Evolutionary conservation across 352 stramenopile species (phyloP).

Genomic region (Pseudoperonospora humuli): DNA sequence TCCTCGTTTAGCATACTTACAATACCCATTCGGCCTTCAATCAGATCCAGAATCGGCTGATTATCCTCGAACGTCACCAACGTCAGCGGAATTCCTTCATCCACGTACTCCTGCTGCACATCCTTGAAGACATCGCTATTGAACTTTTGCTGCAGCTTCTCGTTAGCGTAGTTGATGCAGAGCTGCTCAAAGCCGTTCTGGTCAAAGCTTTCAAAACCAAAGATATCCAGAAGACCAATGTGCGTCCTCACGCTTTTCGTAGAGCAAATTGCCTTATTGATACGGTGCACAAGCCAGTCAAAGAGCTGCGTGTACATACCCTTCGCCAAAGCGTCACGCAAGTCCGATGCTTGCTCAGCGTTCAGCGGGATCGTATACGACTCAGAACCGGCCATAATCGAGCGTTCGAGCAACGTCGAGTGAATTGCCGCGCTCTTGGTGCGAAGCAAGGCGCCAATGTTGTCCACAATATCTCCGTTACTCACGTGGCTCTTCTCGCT

Average conservation of each 20-base stretch:
- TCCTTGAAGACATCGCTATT: conserved; percentile 93
- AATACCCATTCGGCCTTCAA: conserved; percentile 86
- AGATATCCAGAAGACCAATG: conserved; percentile 94
- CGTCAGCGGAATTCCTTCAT: conserved; percentile 84
- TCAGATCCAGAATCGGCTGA: conserved; percentile 85
- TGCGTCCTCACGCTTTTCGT: conserved; percentile 65
- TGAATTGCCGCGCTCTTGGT: conserved; percentile 65
- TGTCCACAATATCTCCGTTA: conserved; percentile 49
- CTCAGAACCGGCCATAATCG: conserved; percentile 89
- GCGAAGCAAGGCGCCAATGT: conserved; percentile 50
- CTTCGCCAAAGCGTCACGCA: conserved; percentile 93
- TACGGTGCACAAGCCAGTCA: conserved; percentile 90
- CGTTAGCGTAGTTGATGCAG: conserved; percentile 90
- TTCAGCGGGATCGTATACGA: conserved; percentile 90
- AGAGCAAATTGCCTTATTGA: conserved; percentile 75
- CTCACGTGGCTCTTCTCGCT: conserved; percentile 51
- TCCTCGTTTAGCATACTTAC: conserved; percentile 93
- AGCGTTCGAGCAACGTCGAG: conserved; percentile 83
- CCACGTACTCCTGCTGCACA: conserved; percentile 92
- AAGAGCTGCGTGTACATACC: conserved; percentile 95
- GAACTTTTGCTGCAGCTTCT: conserved; percentile 87
- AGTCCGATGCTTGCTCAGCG: conserved; percentile 83
- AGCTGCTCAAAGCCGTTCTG: conserved; percentile 86
- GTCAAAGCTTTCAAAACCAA: conserved; percentile 93
- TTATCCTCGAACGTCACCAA: conserved; percentile 89